Conservation (phyloP, 78 protist species). For the Dictyostelium purpureum region DNA sequence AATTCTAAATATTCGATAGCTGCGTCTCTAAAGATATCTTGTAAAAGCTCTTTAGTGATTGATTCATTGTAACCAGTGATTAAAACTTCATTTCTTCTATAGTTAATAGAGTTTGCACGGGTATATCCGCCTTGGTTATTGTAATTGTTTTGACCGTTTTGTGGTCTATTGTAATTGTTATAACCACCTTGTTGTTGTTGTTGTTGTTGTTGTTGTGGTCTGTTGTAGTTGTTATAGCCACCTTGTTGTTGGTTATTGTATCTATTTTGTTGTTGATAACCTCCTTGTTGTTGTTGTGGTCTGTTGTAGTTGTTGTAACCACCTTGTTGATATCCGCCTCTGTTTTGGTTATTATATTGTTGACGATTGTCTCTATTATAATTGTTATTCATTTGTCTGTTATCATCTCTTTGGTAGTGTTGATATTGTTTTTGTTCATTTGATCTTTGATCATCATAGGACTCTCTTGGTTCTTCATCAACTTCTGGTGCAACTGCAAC, state of each 20-base stretch:
- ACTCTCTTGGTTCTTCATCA: neutral
- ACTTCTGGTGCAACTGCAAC: neutral
- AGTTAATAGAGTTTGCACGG: neutral
- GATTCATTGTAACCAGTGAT: conserved; percentile 24
- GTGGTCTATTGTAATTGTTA: neutral
- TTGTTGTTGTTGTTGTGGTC: neutral
- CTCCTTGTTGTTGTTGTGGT: neutral
- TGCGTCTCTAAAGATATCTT: neutral
- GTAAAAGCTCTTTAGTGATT: neutral
- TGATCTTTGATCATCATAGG: neutral
- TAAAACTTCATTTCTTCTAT: conserved; percentile 14
- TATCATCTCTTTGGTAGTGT: conserved; percentile 14
- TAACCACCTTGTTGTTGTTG: conserved; percentile 25
- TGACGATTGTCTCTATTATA: conserved; percentile 7
- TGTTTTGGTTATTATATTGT: neutral
- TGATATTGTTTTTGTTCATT: neutral
- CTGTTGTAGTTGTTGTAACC: conserved; percentile 20
- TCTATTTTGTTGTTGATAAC: neutral
- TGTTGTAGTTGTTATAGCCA: neutral
- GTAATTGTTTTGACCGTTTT: neutral
- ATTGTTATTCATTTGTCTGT: conserved; percentile 23
- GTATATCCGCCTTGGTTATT: neutral
- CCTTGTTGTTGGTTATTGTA: conserved; percentile 1
- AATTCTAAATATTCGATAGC: neutral
- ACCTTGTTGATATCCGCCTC: conserved; percentile 38